Conservation (phyloP, 371 early-diverging fungal genomes). For the Actinomucor elegans region DNA sequence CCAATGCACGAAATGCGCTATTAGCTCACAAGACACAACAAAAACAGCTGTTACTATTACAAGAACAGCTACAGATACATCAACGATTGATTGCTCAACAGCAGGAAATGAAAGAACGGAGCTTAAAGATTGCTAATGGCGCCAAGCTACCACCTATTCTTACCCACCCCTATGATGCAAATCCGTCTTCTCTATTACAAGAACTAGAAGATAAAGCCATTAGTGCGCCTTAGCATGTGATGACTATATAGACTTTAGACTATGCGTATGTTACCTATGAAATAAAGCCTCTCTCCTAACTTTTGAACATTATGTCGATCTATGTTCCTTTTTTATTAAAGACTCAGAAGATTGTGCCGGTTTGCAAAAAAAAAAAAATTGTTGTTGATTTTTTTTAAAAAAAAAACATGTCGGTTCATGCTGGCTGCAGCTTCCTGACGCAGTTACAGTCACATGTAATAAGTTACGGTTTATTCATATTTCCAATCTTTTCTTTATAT, state of each 20-base stretch:
- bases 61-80: constrained; percentile 46
- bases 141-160: constrained; percentile 17
- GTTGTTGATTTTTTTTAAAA: no score
- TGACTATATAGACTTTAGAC: not conserved
- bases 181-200: not conserved
- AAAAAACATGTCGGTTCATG: no score
- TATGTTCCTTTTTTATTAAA: not conserved
- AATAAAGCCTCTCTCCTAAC: not conserved
- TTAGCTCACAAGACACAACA: constrained; percentile 41
- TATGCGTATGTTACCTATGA: not conserved
- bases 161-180: constrained; percentile 13
- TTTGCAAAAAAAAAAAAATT: no score
- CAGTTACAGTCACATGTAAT: no score
- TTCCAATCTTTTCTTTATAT: no score
- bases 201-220: constrained; percentile 16
- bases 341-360: no score
- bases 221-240: constrained; percentile 6
- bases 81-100: constrained; percentile 37
- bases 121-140: not conserved
- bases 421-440: no score
- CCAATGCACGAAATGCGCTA: constrained; percentile 31
- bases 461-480: no score
- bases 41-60: constrained; percentile 37
- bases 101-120: constrained; percentile 17
- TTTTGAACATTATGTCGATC: not conserved